Percentiles rank a stretch among this genome's conserved stretches.
phyloP scores from a whole-genome alignment of 805 yeast species.

The Yamadazyma akitaensis region DNA sequence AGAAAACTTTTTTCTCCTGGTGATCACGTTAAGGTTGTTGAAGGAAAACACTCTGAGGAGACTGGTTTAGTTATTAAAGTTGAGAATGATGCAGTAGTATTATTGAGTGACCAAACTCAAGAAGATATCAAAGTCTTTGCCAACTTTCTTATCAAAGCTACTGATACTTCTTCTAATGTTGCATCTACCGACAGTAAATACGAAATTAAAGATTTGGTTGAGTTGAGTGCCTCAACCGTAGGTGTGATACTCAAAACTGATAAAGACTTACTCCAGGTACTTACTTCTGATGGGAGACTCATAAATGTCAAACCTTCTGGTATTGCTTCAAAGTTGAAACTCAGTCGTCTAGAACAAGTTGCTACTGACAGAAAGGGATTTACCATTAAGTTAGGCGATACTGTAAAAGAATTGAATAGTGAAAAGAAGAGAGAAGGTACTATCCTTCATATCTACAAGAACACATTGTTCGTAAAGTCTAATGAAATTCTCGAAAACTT shows the following conservation, averaged over 20 bases:
- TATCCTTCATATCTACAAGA: conserved; percentile 81
- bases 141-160: conserved; percentile 83
- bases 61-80: conserved; percentile 90
- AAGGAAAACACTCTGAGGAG: conserved; percentile 89
- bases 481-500: conserved; percentile 78
- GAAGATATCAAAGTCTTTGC: conserved; percentile 91
- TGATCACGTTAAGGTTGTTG: conserved; percentile 90
- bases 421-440: conserved; percentile 82
- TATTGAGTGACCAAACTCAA: conserved; percentile 84
- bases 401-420: conserved; percentile 70
- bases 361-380: conserved; percentile 85
- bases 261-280: conserved; percentile 75
- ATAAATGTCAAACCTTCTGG: conserved; percentile 71
- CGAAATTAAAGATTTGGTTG: conserved; percentile 86
- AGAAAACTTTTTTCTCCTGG: conserved; percentile 87
- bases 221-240: conserved; percentile 77
- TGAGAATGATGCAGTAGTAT: conserved; percentile 79
- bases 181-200: conserved; percentile 73
- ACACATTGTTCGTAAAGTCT: conserved; percentile 73
- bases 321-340: conserved; percentile 73
- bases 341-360: conserved; percentile 64
- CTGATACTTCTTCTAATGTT: conserved; percentile 63
- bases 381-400: conserved; percentile 85
- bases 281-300: conserved; percentile 78
- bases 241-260: conserved; percentile 91